phyloP scores from a whole-genome alignment of 176 grass and related monocot genomes.

The Alopecurus myosuroides region DNA sequence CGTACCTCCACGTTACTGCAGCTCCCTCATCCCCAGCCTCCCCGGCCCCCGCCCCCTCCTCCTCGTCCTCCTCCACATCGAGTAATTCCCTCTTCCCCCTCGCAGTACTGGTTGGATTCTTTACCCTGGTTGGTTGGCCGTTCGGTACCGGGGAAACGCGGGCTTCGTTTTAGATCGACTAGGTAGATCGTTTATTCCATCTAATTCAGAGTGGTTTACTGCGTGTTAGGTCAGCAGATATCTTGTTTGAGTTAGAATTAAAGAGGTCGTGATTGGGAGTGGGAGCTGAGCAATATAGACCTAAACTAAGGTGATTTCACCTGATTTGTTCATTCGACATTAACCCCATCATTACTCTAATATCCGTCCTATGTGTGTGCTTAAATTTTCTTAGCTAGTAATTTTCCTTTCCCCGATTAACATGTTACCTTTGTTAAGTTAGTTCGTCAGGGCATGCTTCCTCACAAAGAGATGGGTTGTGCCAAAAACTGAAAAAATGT shows the following conservation, averaged over 20 bases:
- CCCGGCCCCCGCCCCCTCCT: neutral
- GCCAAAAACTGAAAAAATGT: too few species aligned
- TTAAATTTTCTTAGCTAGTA: neutral
- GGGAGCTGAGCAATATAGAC: neutral
- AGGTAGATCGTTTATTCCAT: neutral
- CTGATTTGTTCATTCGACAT: neutral
- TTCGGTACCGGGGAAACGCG: neutral
- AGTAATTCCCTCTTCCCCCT: constrained; percentile 12
- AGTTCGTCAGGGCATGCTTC: neutral
- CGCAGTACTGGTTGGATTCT: neutral
- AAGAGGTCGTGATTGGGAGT: neutral
- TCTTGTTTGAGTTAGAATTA: neutral
- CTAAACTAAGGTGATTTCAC: neutral
- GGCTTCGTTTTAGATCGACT: neutral
- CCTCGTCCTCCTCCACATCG: constrained; percentile 21
- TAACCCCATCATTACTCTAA: too few species aligned
- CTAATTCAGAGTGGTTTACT: neutral
- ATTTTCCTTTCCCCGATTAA: too few species aligned
- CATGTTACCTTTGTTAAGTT: neutral
- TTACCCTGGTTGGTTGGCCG: neutral
- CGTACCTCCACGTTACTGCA: constrained; percentile 25
- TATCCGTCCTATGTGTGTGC: neutral
- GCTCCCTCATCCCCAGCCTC: constrained; percentile 1
- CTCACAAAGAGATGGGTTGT: neutral
- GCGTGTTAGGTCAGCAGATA: neutral